Conservation (phyloP, 2,329 filamentous ascomycete species). For the Nannizziopsis barbatae region DNA sequence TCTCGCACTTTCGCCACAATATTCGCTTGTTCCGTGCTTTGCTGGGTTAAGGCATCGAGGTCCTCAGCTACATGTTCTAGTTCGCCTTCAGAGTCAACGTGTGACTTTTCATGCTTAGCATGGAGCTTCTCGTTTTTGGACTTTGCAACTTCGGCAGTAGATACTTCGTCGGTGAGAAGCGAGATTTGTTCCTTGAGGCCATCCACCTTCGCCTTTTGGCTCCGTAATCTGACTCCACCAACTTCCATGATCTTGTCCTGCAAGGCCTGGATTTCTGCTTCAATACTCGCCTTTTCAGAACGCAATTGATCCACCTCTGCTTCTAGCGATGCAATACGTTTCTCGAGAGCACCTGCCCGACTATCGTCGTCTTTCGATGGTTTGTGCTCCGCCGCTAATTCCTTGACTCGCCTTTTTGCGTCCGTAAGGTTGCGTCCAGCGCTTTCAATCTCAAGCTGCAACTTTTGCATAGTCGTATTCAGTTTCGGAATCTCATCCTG, state of each 20-base stretch:
- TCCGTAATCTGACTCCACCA: slow-evolving; percentile 81
- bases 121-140: slow-evolving; percentile 91
- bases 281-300: slow-evolving; percentile 75
- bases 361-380: slow-evolving; percentile 69
- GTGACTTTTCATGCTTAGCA: slow-evolving; percentile 73
- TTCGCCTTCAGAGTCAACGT: slow-evolving; percentile 67
- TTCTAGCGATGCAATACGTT: slow-evolving; percentile 63
- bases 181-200: slow-evolving; percentile 75
- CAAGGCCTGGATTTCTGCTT: slow-evolving; percentile 81
- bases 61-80: slow-evolving; percentile 60
- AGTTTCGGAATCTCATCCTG: slow-evolving; percentile 69
- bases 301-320: slow-evolving; percentile 70
- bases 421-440: slow-evolving; percentile 74
- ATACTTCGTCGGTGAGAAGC: slow-evolving; percentile 67
- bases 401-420: slow-evolving; percentile 71
- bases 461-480: slow-evolving; percentile 85
- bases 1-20: slow-evolving; percentile 62
- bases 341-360: slow-evolving; percentile 60
- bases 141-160: slow-evolving; percentile 73
- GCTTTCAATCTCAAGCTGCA: slow-evolving; percentile 78
- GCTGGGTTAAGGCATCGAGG: slow-evolving; percentile 63
- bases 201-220: slow-evolving; percentile 85
- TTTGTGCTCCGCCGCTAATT: slow-evolving; percentile 69
- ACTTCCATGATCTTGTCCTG: slow-evolving; percentile 99
- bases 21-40: slow-evolving; percentile 64